Base-by-base conservation (phyloP, 495 filamentous ascomycete species). In the Penicillium lagena region DNA sequence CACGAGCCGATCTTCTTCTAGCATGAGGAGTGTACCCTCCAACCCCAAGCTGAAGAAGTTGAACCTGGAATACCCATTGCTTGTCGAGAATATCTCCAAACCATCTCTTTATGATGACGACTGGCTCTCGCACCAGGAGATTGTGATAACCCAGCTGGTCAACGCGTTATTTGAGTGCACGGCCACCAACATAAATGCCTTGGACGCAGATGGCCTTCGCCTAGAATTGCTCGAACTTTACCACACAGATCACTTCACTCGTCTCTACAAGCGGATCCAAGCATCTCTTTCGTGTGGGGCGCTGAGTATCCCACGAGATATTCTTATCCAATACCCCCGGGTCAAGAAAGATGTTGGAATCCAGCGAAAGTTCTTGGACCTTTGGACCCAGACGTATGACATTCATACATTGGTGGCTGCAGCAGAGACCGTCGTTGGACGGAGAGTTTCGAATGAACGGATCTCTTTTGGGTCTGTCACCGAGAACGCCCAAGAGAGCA, bases 61-160 rank as follows among this genome's bases (percentile, higher is more conserved):
- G n/a, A 61, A 57, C 31, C 46, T 62, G 6, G 59, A 73, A 35
- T 82, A 79, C 49, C 75, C 79, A 8, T 48, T 81, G 32, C 60
- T 85, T 10, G 45, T 58, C 0, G 78, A 85, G 44, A 67, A 81
- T 46, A 68, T 85, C 22, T 50, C 63, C 0, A 70, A 73, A 29
- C 64, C 79, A 14, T 70, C 76, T 43, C 66, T 85, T 54, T 85
- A 84, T 51, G 80, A 85, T 50, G 81, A 84, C 14, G 62, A 77
- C 38, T 85, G 81, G 82, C 77, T 85, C 29, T 65, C 63, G 11
- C 71, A 83, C 44, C 79, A 85, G 49, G 82, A 86, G 48, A 65
- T 75, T 28, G 73, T 77, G 10, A 72, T 86, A 28, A 75, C 78
- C 5, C 79, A 83, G 48, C 56, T 84, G 11, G 55, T 79, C 40